phyloP scores from a whole-genome alignment of 2,329 filamentous ascomycete species.

The Atkinsonella hypoxylon region DNA sequence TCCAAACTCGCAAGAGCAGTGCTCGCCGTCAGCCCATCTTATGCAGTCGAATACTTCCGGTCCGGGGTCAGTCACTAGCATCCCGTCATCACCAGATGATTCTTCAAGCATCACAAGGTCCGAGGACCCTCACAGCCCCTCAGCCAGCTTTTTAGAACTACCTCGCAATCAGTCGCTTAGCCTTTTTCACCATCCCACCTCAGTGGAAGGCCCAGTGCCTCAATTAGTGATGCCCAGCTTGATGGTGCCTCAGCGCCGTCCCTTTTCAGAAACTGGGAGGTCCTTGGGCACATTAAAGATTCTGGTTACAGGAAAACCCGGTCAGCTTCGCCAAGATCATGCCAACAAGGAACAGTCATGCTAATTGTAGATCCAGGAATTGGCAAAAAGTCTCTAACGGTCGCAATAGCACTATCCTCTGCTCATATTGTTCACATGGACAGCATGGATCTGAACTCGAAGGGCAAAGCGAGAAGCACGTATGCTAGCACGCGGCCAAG shows the following conservation, averaged over 20 bases:
- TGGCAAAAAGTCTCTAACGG: slow-evolving; percentile 84
- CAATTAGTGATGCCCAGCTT: slow-evolving; percentile 98
- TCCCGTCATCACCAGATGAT: slow-evolving; percentile 38
- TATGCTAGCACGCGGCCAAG: slow-evolving; percentile 75
- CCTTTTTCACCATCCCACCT: slow-evolving; percentile 9
- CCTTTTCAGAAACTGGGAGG: slow-evolving; percentile 81
- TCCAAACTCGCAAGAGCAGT: slow-evolving; percentile 9
- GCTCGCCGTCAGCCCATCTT: slow-evolving; percentile 17
- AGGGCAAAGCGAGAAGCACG: slow-evolving; percentile 45
- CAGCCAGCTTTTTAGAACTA: slow-evolving; percentile 12
- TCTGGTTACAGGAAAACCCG: slow-evolving; percentile 69
- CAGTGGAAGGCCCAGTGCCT: slow-evolving; percentile 28
- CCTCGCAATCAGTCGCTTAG: slow-evolving; percentile 10
- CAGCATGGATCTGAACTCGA: slow-evolving; percentile 32
- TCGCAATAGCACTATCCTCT: slow-evolving; percentile 74
- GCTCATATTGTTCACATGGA: slow-evolving; percentile 93
- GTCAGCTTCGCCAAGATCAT: slow-evolving; percentile 28
- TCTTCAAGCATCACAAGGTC: slow-evolving; percentile 34
- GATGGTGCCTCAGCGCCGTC: slow-evolving; percentile 74
- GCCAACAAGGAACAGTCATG: not conserved
- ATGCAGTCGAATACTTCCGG: slow-evolving; percentile 15
- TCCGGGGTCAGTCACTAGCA: slow-evolving; percentile 28
- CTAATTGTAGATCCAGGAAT: slow-evolving; percentile 38
- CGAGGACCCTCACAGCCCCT: slow-evolving; percentile 17
- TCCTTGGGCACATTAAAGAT: slow-evolving; percentile 77